phyloP scores from a whole-genome alignment of 257 asterid genomes.

The Vinca minor region DNA sequence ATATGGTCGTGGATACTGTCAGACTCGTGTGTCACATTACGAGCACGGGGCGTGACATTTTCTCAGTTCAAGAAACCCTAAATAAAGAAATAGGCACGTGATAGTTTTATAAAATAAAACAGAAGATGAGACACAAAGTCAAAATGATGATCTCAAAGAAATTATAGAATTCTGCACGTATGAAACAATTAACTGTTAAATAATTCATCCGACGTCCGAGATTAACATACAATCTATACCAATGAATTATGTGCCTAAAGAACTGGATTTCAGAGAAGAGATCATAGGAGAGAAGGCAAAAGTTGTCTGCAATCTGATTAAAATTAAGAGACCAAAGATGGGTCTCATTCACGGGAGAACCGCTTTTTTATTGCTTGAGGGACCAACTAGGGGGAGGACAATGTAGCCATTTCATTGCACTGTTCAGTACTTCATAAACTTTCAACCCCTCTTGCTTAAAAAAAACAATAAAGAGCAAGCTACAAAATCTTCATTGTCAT shows the following conservation, averaged over 20 bases:
- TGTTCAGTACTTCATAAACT: constrained; percentile 10
- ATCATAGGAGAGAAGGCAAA: constrained; percentile 7
- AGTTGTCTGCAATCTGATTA: constrained; percentile 32
- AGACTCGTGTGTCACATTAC: too few species aligned
- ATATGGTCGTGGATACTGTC: too few species aligned
- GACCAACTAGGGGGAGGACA: constrained; percentile 29
- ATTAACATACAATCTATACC: background rate
- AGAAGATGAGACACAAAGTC: too few species aligned
- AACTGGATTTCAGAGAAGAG: constrained; percentile 6
- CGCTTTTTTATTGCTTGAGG: constrained; percentile 42
- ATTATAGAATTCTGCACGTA: too few species aligned
- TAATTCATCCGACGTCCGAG: too few species aligned
- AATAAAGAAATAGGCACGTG: too few species aligned
- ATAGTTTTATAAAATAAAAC: too few species aligned
- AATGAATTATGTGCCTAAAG: constrained; percentile 1
- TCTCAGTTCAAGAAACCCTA: too few species aligned
- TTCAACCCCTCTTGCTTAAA: constrained; percentile 20
- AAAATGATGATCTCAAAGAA: too few species aligned
- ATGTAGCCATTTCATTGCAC: constrained; percentile 31
- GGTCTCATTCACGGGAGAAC: constrained; percentile 40
- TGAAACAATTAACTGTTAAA: too few species aligned
- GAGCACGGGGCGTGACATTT: too few species aligned
- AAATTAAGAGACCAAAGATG: constrained; percentile 26
- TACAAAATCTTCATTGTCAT: constrained; percentile 65
- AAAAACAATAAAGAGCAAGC: constrained; percentile 70